Evolutionary conservation across 1,284 basidiomycete species (phyloP).

Genomic region (Leucoagaricus sp.): DNA sequence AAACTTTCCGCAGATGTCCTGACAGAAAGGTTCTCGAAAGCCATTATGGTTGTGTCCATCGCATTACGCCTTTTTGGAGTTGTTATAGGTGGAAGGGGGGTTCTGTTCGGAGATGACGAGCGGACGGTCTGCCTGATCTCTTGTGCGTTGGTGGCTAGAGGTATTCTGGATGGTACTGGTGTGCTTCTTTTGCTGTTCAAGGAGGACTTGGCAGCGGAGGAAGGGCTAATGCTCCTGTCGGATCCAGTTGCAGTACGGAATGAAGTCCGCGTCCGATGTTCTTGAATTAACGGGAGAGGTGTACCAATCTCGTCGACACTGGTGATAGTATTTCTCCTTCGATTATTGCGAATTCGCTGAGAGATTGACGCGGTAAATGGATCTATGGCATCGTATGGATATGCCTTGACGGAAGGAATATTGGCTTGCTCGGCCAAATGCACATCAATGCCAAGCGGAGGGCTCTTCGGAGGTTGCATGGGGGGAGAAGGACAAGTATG

Average conservation of each 20-base stretch:
- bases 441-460: background rate
- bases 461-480: background rate
- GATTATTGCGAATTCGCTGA: background rate
- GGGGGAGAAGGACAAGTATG: background rate
- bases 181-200: background rate
- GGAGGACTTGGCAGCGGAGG: background rate
- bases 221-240: background rate
- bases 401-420: background rate
- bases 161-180: background rate
- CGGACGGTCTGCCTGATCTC: too few relatives aligned
- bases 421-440: background rate
- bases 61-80: background rate
- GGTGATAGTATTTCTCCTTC: background rate
- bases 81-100: background rate
- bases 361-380: constrained; percentile 3
- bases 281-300: background rate
- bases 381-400: constrained; percentile 3
- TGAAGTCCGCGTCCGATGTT: background rate
- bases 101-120: too few relatives aligned
- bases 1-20: background rate
- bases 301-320: background rate
- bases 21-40: background rate
- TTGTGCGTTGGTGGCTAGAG: background rate
- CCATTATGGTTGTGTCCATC: background rate
- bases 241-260: background rate